These are phyloP conservation scores for Austropuccinia psidii DNA, from an alignment of 1,284 basidiomycete genomes.

Conservation along the genomic window DNA sequence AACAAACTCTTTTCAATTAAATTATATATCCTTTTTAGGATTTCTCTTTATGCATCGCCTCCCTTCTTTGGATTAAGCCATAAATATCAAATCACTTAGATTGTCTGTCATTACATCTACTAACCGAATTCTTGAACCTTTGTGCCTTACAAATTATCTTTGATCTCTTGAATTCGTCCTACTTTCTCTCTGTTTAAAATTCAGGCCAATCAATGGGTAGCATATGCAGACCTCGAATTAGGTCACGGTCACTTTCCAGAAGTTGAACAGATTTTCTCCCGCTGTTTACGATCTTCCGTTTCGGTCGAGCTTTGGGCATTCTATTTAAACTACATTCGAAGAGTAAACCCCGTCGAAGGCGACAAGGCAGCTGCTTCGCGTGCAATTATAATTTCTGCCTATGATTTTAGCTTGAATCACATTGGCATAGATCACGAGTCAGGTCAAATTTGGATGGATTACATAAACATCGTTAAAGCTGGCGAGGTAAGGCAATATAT, in stretches of 20 bases:
- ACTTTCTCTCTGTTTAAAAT: neutral
- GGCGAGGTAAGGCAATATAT: constrained; percentile 57
- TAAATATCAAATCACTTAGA: constrained; percentile 8
- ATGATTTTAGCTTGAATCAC: constrained; percentile 84
- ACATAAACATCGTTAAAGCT: constrained; percentile 72
- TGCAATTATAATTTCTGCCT: constrained; percentile 73
- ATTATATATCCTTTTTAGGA: constrained; percentile 36
- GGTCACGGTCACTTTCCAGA: constrained; percentile 58
- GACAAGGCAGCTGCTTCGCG: constrained; percentile 53
- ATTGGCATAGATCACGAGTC: constrained; percentile 64
- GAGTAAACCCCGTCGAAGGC: constrained; percentile 50
- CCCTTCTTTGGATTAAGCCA: neutral
- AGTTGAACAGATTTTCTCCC: constrained; percentile 69
- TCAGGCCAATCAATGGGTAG: constrained; percentile 51
- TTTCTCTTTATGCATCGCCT: constrained; percentile 55
- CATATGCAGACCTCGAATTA: constrained; percentile 72
- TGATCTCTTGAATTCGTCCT: neutral
- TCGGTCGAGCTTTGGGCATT: constrained; percentile 79
- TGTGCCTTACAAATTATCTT: neutral
- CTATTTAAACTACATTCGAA: constrained; percentile 74
- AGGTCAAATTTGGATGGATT: constrained; percentile 57
- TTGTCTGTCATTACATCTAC: neutral
- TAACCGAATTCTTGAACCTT: neutral
- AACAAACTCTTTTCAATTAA: too few relatives aligned
- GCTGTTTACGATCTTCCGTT: constrained; percentile 69